Evolutionary conservation across 345 rosid species (phyloP).

Genomic region (Rhizophora apiculata): DNA sequence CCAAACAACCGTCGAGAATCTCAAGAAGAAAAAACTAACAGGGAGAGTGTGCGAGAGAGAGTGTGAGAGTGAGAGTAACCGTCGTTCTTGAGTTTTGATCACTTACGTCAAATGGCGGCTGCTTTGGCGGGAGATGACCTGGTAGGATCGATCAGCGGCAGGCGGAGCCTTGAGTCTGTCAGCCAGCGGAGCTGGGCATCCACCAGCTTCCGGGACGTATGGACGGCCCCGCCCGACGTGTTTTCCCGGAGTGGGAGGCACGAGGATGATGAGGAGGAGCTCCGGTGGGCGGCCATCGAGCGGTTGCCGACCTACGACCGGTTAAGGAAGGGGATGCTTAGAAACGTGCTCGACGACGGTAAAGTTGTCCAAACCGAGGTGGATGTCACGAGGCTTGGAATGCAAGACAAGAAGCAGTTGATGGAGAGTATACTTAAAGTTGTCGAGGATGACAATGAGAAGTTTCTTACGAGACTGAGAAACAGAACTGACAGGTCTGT

Average conservation of each 20-base stretch:
- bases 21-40: background rate
- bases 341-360: conserved; percentile 51
- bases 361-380: conserved; percentile 47
- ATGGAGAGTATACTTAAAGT: conserved; percentile 58
- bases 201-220: conserved; percentile 52
- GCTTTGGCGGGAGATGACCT: conserved; percentile 53
- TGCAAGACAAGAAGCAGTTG: conserved; percentile 59
- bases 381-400: conserved; percentile 54
- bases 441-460: conserved; percentile 80
- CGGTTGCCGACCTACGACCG: conserved; percentile 85
- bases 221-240: conserved; percentile 34
- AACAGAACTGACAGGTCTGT: conserved; percentile 65
- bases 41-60: background rate
- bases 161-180: conserved; percentile 42
- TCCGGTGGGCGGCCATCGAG: conserved; percentile 95
- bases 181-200: conserved; percentile 51
- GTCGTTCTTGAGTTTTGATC: background rate
- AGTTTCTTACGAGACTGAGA: conserved; percentile 55
- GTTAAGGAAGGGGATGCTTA: conserved; percentile 63
- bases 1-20: background rate
- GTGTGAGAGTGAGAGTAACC: background rate
- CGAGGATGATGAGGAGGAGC: conserved; percentile 73
- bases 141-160: conserved; percentile 51
- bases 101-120: conserved; percentile 20
- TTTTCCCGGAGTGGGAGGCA: conserved; percentile 35